These are phyloP conservation scores for Tranzscheliella williamsii DNA, from an alignment of 1,284 basidiomycete species.

Conservation along the genomic window DNA sequence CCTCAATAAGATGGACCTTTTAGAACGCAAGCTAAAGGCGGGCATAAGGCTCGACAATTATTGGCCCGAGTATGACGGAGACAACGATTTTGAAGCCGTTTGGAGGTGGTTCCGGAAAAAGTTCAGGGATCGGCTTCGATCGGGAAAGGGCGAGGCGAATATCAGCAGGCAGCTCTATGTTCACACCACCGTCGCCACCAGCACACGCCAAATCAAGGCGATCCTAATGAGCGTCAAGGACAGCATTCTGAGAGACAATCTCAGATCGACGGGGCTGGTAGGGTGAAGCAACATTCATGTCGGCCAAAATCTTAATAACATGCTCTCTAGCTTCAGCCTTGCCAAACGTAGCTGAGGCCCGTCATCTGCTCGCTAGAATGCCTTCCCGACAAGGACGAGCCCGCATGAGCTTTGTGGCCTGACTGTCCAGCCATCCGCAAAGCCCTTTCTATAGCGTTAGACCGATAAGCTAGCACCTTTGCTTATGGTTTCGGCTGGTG, in stretches of 20 bases:
- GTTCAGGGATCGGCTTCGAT: constrained; percentile 21
- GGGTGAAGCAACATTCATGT: too few relatives aligned
- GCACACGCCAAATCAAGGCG: constrained; percentile 40
- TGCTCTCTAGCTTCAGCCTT: too few relatives aligned
- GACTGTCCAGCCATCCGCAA: too few relatives aligned
- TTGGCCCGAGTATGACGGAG: constrained; percentile 31
- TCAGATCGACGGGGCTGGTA: constrained; percentile 22
- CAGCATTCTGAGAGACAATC: constrained; percentile 29
- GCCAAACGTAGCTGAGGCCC: too few relatives aligned
- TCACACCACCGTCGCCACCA: constrained; percentile 44
- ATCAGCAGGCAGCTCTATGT: constrained; percentile 36
- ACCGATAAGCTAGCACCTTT: too few relatives aligned
- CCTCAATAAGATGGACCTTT: constrained; percentile 50
- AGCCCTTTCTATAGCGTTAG: too few relatives aligned
- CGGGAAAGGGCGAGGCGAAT: constrained; percentile 3
- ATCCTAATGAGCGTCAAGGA: constrained; percentile 48
- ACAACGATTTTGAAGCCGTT: constrained; percentile 42
- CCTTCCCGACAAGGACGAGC: too few relatives aligned
- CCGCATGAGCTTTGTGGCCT: too few relatives aligned
- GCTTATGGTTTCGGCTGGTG: too few relatives aligned
- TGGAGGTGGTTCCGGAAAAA: constrained; percentile 38
- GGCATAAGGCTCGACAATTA: constrained; percentile 10
- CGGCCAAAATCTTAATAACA: too few relatives aligned
- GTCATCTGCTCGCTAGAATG: too few relatives aligned
- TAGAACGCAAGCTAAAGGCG: constrained; percentile 24